Base-by-base conservation (phyloP, 1,284 basidiomycete species). In the Cryptococcus depauperatus region DNA sequence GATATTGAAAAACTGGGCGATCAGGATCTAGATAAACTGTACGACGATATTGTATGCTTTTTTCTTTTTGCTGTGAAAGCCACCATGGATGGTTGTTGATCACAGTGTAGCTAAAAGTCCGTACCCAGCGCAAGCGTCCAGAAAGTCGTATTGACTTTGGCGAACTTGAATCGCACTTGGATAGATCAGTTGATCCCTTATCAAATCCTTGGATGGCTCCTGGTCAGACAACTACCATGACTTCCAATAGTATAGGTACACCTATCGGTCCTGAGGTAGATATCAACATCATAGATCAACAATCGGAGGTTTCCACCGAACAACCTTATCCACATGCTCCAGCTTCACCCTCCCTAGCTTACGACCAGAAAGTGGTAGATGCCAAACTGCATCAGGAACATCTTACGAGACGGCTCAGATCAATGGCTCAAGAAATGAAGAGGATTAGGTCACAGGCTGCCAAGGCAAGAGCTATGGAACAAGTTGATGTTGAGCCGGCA, bases 1-100 rank as follows among this genome's bases (percentile, higher is more conserved):
- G 79, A 85, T 14, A 75, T 96, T 25, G 88, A 95, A 64, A 86
- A 84, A 59, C 76, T 96, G 23, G 86, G 86, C 0, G 90, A 96
- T 66, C 84, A 88, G 45, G 91, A 96, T 64, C 75, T 96, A 43
- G 92, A 93, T 74, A 88, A 85, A 62, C 75, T 96, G 14, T 96
- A 84, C 67, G 87, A 95, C 70, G 70, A 73, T 50, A 73, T 69
- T 44, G 65, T 62, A 38, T 49, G 58, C 47, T 1, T 19, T 6
- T 14, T 35, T n/a, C 34, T 10, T n/a, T 35, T 26, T 25, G 19
- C 37, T n/a, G n/a, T n/a, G n/a, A n/a, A n/a, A n/a, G 35, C 1
- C 6, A 8, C 4, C 23, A 39, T 26, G 22, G 22, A 13, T 4
- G 18, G 14, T 26, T 39, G 10, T 10, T 21, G 38, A 9, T 18